Percentiles rank a stretch among this genome's conserved stretches.
These are phyloP conservation scores for Penicillium sp. DNA, from an alignment of 2,329 filamentous ascomycete genomes.

Conservation along the genomic window DNA sequence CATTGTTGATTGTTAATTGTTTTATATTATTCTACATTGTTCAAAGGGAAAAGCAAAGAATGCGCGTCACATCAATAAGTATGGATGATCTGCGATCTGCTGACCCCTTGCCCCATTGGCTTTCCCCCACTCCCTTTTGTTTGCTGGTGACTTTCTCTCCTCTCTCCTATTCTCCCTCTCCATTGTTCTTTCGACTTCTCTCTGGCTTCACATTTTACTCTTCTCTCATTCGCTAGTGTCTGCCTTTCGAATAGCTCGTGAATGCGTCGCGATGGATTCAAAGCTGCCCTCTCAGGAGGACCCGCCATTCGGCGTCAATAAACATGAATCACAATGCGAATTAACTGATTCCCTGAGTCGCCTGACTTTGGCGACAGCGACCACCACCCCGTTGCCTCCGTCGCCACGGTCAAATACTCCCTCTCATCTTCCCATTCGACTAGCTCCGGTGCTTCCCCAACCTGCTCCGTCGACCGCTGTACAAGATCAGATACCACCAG, in stretches of 20 bases:
- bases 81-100: conserved; percentile 5
- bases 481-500: conserved; percentile 2
- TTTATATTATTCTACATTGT: too few relatives aligned
- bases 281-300: conserved; percentile 24
- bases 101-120: conserved; percentile 20
- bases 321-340: conserved; percentile 18
- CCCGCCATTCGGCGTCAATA: conserved; percentile 20
- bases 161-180: neutral
- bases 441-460: neutral
- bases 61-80: neutral
- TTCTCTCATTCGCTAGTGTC: neutral
- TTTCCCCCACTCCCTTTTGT: conserved; percentile 14
- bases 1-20: too few relatives aligned
- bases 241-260: neutral
- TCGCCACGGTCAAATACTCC: conserved; percentile 22
- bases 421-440: conserved; percentile 1
- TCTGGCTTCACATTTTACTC: neutral
- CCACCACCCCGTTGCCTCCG: conserved; percentile 26
- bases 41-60: neutral
- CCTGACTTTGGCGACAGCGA: conserved; percentile 27
- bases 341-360: conserved; percentile 29
- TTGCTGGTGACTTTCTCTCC: neutral
- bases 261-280: neutral
- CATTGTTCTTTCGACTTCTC: neutral
- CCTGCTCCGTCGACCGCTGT: conserved; percentile 11